Base-by-base conservation (phyloP, 2,329 filamentous ascomycete species). In the Tolypocladium ophioglossoides region DNA sequence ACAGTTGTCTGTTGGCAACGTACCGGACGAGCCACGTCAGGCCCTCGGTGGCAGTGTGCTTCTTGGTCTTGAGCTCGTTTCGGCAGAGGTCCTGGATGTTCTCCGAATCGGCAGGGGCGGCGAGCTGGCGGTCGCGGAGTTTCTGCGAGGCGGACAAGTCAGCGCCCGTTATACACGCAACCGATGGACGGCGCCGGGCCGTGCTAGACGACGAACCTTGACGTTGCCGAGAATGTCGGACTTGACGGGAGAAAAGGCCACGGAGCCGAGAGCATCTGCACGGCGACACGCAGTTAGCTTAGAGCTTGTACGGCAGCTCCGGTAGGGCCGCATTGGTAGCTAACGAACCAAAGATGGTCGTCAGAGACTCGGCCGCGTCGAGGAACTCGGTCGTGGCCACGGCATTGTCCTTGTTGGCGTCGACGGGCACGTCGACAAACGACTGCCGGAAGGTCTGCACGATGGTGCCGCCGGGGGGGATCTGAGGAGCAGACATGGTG, bases 11-110 rank as follows among this genome's bases (percentile, higher is more conserved):
- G 18, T 2, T 2, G 54, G 14, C 22, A 37, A 55, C 78, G 57
- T 79, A 95, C 89, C 92, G 87, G 62, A 86, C 80, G 57, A 96
- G 80, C 94, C 94, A 99, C 57, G 97, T 72, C 52, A 96, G 79
- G 53, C 91, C 94, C 74, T 96, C 91, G 14, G 90, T 86, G 53
- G 94, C 92, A 55, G 76, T 81, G 75, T 96, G 89, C 73, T 94
- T 91, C 78, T 91, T 92, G 58, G 83, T 80, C 77, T 91, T 91
- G 68, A 96, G 77, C 77, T 99, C 94, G 69, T 91, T 94, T 61
- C 84, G 71, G 63, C 88, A 86, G 50, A 97, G 87, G 49, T 85
- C 82, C 74, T 99, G 94, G 55, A 99, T 77, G 54, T 84, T 95
- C 64, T 81, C 78, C n/a, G 89, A 95, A 60, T 91, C 85, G 53